Base-by-base conservation (phyloP, 495 filamentous ascomycete species). In the Usnea hakonensis region DNA sequence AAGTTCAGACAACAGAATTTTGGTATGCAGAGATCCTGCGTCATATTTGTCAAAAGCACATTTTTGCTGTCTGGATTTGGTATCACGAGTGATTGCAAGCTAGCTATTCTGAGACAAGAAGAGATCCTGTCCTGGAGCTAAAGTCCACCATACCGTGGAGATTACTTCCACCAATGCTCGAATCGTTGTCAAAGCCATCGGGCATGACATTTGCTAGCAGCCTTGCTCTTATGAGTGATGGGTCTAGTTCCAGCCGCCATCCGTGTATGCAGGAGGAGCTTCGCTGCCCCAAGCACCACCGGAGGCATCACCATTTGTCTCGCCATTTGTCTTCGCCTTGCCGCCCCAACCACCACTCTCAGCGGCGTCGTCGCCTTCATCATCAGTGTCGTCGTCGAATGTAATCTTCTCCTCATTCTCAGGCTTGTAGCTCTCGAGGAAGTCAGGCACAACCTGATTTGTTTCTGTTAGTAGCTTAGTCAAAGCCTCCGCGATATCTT, bases 401-500 rank as follows among this genome's bases (percentile, higher is more conserved):
- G 76, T 75, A 0, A 86, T 75, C 14, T 76, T 71, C 2, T 73
- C 70, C 0, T 71, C 74, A 37, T 78, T 80, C 19, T 80, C 75
- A 0, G 88, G 88, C 41, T 79, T 76, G 68, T 81, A 86, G 0
- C 74, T 41, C 63, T 87, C 66, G 0, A 98, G 81, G 67, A 97
- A 98, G 8, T 94, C 88, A 0, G 94, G 94, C 41, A 98, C 71
- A 0, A 75, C 69, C 72, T 96, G 90, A 5, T 83, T 76, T 30
- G 85, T 87, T 71, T 97, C 94, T 4, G 95, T 65, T 3, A 98
- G 78, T 19, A 90, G 81, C 69, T 90, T 91, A 32, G 88, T 86
- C 6, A 97, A 76, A 2, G 85, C 82, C 1, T 76, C 70, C 0
- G 83, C 91, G 32, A 97, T 72, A 10, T 85, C 82, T 54, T 81